Evolutionary conservation across 345 rosid species (phyloP).

Genomic region (Atalantia buxifolia): DNA sequence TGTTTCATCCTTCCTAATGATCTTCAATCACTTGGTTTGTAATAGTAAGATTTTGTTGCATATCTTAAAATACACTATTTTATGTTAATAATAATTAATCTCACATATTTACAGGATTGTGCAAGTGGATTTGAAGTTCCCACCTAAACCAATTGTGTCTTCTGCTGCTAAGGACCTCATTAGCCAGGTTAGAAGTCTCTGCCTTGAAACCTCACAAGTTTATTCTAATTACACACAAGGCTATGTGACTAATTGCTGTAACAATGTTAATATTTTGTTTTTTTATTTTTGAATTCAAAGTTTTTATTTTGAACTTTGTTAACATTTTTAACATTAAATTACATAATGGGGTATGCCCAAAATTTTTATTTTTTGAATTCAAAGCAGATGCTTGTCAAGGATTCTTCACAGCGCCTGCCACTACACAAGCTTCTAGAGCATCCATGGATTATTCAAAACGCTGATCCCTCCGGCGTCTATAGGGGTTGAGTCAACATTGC

Average conservation of each 20-base stretch:
- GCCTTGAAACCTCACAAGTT: not conserved
- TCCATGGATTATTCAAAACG: slow-evolving; percentile 93
- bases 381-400: slow-evolving; percentile 94
- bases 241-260: not conserved
- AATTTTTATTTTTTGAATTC: not conserved
- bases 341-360: not conserved
- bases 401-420: slow-evolving; percentile 72
- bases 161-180: slow-evolving; percentile 87
- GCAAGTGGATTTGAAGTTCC: slow-evolving; percentile 96
- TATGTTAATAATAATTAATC: not conserved
- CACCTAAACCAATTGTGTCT: slow-evolving; percentile 83
- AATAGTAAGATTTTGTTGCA: not conserved
- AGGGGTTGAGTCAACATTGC: slow-evolving; percentile 32
- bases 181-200: slow-evolving; percentile 52
- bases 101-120: slow-evolving; percentile 56
- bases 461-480: slow-evolving; percentile 86
- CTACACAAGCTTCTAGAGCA: slow-evolving; percentile 90
- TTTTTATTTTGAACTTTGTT: no score
- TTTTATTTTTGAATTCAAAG: not conserved
- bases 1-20: not conserved
- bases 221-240: not conserved
- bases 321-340: not conserved
- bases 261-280: not conserved
- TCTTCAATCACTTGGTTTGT: not conserved
- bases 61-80: not conserved